Evolutionary conservation across 805 yeast species (phyloP).

Genomic region (Metahyphopichia silvanorum): DNA sequence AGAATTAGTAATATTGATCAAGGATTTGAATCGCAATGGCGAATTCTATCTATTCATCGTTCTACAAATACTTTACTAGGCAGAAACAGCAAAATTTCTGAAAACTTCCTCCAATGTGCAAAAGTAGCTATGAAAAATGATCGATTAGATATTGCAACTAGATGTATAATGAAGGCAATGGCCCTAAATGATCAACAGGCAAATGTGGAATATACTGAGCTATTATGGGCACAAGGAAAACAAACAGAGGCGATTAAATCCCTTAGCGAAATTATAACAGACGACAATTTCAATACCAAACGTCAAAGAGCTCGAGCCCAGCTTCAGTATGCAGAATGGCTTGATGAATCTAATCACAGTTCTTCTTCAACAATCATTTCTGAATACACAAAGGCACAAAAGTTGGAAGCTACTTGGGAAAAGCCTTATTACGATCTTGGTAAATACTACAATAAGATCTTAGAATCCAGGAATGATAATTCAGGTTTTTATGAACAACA

Average conservation of each 20-base stretch:
- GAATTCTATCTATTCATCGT: conserved; percentile 56
- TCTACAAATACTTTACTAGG: conserved; percentile 30
- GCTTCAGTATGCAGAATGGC: conserved; percentile 81
- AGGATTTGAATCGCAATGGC: conserved; percentile 56
- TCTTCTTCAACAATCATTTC: conserved; percentile 68
- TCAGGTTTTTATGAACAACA: conserved; percentile 52
- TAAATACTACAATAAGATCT: conserved; percentile 68
- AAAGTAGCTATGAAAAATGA: conserved; percentile 63
- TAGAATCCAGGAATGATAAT: conserved; percentile 57
- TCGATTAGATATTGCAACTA: conserved; percentile 69
- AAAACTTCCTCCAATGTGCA: conserved; percentile 59
- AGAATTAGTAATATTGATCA: conserved; percentile 36
- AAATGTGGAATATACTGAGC: conserved; percentile 72
- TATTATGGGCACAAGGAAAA: conserved; percentile 88
- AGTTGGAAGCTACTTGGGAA: conserved; percentile 60
- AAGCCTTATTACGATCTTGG: conserved; percentile 81
- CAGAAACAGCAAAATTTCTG: conserved; percentile 36
- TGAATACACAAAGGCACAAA: conserved; percentile 61
- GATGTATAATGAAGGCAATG: conserved; percentile 61
- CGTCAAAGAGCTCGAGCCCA: conserved; percentile 46
- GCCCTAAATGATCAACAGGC: conserved; percentile 41
- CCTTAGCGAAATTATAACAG: conserved; percentile 41
- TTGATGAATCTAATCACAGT: conserved; percentile 80
- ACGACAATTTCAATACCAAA: conserved; percentile 12
- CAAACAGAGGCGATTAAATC: conserved; percentile 77